Base-by-base conservation (phyloP, 257 asterid genomes). In the Nicotiana attenuata region DNA sequence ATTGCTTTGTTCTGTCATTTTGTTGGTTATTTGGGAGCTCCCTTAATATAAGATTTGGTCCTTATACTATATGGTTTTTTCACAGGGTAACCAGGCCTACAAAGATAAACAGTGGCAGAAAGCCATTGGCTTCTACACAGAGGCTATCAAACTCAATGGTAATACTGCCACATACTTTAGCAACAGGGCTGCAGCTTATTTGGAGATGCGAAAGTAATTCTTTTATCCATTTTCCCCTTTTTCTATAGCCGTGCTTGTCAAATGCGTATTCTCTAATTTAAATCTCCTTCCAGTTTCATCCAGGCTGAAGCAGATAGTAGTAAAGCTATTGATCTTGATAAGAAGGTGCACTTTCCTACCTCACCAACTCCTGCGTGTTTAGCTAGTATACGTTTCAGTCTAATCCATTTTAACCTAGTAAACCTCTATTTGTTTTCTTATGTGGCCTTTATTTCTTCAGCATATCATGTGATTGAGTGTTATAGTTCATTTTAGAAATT, bases 21-120 rank as follows among this genome's bases (percentile, higher is more conserved):
- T 71, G 5, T 14, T 33, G 60, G 31, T 45, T 71, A 71, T 71
- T 71, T 14, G 24, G 59, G 20, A 20, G 57, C 77, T 71, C 60
- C 78, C 20, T 45, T 45, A 22, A 24, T 50, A 75, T 24, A 50
- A 15, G 78, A 28, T 71, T 69, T 66, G 53, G 71, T 82, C 80
- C 28, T 66, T 57, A 63, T 69, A 29, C 26, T 29, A 15, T 75
- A 11, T 41, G 17, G 15, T 14, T 63, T 52, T 71, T 5, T 77
- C 69, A 55, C 81, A 93, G 99, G 99, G 99, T 79, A 96, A 96
- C 82, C 98, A 93, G 90, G 98, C 99, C 67, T 96, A 88, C 84
- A 94, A 96, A 89, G 97, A 91, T 47, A 96, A 85, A 78, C 98
- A 94, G 77, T 94, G 94, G 97, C 98, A 84, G 85, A 90, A 89